phyloP scores from a whole-genome alignment of 352 stramenopile species.

The Globisporangium carolinianum region DNA sequence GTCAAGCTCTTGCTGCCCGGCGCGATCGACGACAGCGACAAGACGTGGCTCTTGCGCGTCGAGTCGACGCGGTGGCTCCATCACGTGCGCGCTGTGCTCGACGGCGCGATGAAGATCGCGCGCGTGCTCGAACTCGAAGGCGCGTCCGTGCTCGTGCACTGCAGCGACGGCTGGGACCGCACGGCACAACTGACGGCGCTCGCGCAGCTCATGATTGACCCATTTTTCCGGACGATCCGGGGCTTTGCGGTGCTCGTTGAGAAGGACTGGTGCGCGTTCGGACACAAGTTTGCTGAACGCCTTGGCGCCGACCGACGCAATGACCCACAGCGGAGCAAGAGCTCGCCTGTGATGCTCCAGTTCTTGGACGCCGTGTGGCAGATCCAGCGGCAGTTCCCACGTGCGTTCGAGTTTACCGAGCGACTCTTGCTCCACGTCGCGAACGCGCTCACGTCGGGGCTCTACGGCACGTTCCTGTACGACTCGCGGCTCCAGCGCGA shows the following conservation, averaged over 20 bases:
- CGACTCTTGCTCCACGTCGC: conserved; percentile 73
- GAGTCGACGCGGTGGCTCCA: conserved; percentile 82
- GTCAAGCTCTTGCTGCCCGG: conserved; percentile 67
- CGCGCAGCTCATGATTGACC: conserved; percentile 85
- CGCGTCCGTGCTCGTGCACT: conserved; percentile 78
- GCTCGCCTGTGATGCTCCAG: conserved; percentile 82
- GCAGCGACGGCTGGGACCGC: conserved; percentile 86
- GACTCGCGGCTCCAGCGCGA: conserved; percentile 66
- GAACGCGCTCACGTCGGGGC: conserved; percentile 69
- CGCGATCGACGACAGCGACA: conserved; percentile 57
- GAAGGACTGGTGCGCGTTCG: conserved; percentile 85
- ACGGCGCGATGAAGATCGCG: conserved; percentile 80
- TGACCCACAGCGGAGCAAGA: conserved; percentile 69
- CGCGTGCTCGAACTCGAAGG: conserved; percentile 80
- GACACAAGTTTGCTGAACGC: conserved; percentile 77
- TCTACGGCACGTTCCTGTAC: conserved; percentile 83
- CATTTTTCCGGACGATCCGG: conserved; percentile 81
- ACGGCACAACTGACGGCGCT: conserved; percentile 72
- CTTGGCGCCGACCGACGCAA: conserved; percentile 63
- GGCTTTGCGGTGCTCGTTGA: conserved; percentile 77
- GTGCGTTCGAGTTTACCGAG: conserved; percentile 85
- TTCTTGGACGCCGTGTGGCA: conserved; percentile 85
- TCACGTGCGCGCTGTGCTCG: conserved; percentile 76
- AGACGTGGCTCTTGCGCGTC: conserved; percentile 59
- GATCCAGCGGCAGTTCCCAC: conserved; percentile 72